Evolutionary conservation across 2,329 filamentous ascomycete genomes (phyloP), one percentile per base, ranked within the genome.

Genomic region (Colletotrichum paranaense): DNA sequence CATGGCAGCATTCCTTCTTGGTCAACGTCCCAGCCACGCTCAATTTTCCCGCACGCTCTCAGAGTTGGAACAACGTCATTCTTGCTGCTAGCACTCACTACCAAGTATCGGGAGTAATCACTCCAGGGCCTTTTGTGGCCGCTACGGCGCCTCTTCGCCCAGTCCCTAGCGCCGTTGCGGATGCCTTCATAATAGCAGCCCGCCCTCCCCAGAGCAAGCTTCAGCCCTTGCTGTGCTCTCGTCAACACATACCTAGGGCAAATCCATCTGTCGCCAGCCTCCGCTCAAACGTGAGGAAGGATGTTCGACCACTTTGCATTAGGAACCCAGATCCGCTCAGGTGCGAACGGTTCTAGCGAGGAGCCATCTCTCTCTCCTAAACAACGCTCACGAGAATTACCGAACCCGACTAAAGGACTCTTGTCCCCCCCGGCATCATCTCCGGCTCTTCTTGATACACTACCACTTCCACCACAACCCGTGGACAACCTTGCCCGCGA

Each of bases 151-250:
- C 35, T 28, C 46, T 30, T 58, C 62, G 57, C 62, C 56, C 62
- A 62, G 19, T 49, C 60, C 12, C 62, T 59, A 74, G 68, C 72
- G 68, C 49, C 28, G 24, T 53, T 62, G 68, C 53, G 62, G 68
- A 74, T 74, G 72, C 56, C 72, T 74, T 74, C 72, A 72, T 72
- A 67, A 74, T 19, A 72, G 57, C 57, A 63, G 38, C 62, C 52
- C 49, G 9, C 35, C 62, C 62, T 56, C 56, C 67, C 26, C 24
- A 14, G n/a, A 32, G 7, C 49, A 32, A 57, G 30, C 62, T 59
- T 42, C 14, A n/a, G 11, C 22, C 16, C 6, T 12, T 4, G 19
- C 52, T 38, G 16, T n/a, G 19, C 22, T 59, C 62, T 72, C 49
- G 28, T n/a, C 35, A 38, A 30, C 57, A 5, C 57, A 35, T 38